Base-by-base conservation (phyloP, 768 basidiomycete species). In the Mycena olivaceomarginata region DNA sequence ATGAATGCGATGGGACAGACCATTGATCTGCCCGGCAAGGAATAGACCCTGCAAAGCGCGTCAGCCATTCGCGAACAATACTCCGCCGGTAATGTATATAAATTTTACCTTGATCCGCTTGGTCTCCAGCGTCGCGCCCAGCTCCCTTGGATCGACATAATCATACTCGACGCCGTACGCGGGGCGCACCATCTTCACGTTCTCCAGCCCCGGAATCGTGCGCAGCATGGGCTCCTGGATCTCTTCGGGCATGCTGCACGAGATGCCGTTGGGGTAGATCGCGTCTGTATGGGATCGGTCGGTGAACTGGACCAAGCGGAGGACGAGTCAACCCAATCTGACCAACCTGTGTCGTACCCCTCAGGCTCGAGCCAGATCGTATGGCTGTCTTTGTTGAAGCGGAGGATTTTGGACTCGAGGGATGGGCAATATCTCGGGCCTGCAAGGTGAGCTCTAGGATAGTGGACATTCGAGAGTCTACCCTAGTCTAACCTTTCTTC, bases 91-190 rank as follows among this genome's bases (percentile, higher is more conserved):
- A 16, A 31, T 78, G 31, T 31, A 31, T 2, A 31, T 31, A 31
- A 2, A 1, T 31, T 31, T 4, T 31, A 93, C 95, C 84, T 91
- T 88, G 56, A 98, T 95, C 40, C 94, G 91, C 82, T 96, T 96
- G 0, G 97, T 97, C 84, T 98, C 95, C 70, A 98, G 87, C 0
- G 96, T 96, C 20, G 91, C 95, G 41, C 86, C 87, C 48, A 98
- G 89, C 78, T 97, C 97, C 25, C 95, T 87, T 11, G 97, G 94
- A 85, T 98, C 96, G 13, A 98, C 89, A 81, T 96, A 93, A 82
- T 98, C 97, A 78, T 98, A 98, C 83, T 98, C 96, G 43, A 98
- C 96, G 3, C 97, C 97, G 85, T 98, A 98, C 0, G 96, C 97
- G 1, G 97, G 97, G 79, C 90, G 87, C 5, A 95, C 90, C 90